A percentile compares a stretch with the other conserved stretches of the same genome.
phyloP scores from a whole-genome alignment of 192 early-diverging fungal genomes.

The Podila minutissima region DNA sequence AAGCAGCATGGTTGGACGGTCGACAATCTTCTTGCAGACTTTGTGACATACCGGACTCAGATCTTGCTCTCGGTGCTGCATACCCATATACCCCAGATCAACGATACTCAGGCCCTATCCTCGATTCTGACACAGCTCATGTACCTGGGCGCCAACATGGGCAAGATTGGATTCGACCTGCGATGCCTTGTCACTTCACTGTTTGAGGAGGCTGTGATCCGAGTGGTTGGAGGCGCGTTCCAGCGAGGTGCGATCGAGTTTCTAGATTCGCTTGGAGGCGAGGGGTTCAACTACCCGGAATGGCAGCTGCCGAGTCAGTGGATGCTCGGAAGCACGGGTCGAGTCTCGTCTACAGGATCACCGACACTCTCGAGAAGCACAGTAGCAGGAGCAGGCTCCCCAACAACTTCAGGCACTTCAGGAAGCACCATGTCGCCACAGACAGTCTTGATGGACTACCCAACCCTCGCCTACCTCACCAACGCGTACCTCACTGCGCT shows the following conservation, averaged over 20 bases:
- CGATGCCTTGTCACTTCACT: slow-evolving; percentile 63
- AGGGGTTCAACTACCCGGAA: slow-evolving; percentile 37
- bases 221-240: slow-evolving; percentile 61
- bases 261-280: slow-evolving; percentile 49
- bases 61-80: slow-evolving; percentile 54
- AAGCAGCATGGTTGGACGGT: slow-evolving; percentile 54
- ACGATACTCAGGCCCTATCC: slow-evolving; percentile 65
- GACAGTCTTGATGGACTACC: slow-evolving; percentile 66
- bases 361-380: slow-evolving; percentile 12
- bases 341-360: slow-evolving; percentile 23
- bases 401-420: slow-evolving; percentile 7
- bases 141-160: slow-evolving; percentile 86
- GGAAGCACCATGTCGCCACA: slow-evolving; percentile 61
- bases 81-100: slow-evolving; percentile 62
- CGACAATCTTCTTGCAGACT: slow-evolving; percentile 69
- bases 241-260: slow-evolving; percentile 60
- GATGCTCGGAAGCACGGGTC: slow-evolving; percentile 55
- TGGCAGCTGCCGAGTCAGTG: slow-evolving; percentile 52
- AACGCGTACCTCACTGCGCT: slow-evolving; percentile 71
- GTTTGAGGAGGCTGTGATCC: slow-evolving; percentile 71
- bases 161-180: slow-evolving; percentile 82
- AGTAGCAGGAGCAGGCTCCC: background rate
- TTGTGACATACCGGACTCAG: slow-evolving; percentile 62
- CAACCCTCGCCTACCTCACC: slow-evolving; percentile 70
- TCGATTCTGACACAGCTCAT: slow-evolving; percentile 79